Base-by-base conservation (phyloP, 139 green algal genomes). In the Tetraselmis striata region DNA sequence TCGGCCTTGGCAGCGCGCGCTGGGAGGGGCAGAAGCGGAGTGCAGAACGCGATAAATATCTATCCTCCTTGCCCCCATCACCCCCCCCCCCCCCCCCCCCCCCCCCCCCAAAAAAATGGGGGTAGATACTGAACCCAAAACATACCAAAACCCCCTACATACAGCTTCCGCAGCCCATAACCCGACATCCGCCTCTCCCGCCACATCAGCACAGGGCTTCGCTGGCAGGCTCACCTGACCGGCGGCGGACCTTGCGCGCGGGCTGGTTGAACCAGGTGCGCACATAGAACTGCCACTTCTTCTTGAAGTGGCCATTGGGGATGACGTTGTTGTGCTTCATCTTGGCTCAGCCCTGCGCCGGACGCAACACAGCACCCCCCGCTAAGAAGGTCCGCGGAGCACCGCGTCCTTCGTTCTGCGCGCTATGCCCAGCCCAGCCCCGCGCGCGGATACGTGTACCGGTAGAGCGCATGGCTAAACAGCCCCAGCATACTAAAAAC, bases 241-340 rank as follows among this genome's bases (percentile, higher is more conserved):
- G 88, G 77, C 96, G 87, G 27, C 95, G 88, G 78, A 92, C 80
- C 88, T 99, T 99, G 84, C 97, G 92, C 2, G 95, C 97, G 27
- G 97, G 93, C 94, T 99, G 97, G 93, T 99, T 98, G 91, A 99
- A 99, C 97, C 97, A 99, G 58, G 97, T 99, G 86, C 90, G 93
- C 81, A 99, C 94, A 67, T 90, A 86, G 84, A 92, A 93, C 91
- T 97, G 93, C 93, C 93, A 97, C 83, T 95, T 93, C 90, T 98
- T 98, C 90, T 96, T 95, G 91, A 96, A 98, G 89, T 98, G 94
- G 80, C 90, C 83, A 88, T 98, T 96, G 74, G 94, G 93, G 32
- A 98, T 88, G 32, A 94, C 88, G 83, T 97, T 97, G 92, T 98
- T 98, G 85, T 95, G 89, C 74, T 86, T 85, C 87, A 95, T 97